A percentile compares a stretch with the other conserved stretches of the same genome.
Evolutionary conservation across 2,329 filamentous ascomycete genomes (phyloP).

Genomic region (Chrysoporthe austroafricana): DNA sequence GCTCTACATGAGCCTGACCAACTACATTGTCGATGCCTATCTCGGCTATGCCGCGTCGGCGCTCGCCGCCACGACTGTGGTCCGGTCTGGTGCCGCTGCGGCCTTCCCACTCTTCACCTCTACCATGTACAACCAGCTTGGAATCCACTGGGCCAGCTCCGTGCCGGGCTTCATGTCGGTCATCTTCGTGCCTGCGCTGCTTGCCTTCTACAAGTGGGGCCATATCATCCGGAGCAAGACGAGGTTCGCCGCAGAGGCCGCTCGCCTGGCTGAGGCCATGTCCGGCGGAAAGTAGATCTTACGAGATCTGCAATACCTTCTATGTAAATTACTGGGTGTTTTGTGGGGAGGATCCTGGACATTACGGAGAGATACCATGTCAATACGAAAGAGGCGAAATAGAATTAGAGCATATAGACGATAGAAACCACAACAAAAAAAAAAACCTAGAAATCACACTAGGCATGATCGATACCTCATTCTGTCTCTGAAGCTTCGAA

Average conservation of each 20-base stretch:
- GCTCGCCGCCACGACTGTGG: slow-evolving; percentile 77
- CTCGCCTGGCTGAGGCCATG: slow-evolving; percentile 27
- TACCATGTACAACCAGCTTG: slow-evolving; percentile 69
- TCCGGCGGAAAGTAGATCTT: slow-evolving; percentile 22
- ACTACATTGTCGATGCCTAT: slow-evolving; percentile 80
- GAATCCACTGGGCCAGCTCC: slow-evolving; percentile 79
- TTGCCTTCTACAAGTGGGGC: slow-evolving; percentile 73
- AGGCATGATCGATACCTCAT: too few species aligned
- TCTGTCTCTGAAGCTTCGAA: too few species aligned
- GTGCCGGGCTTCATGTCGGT: slow-evolving; percentile 75
- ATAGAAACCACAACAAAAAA: background rate
- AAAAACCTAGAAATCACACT: background rate
- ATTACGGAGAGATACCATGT: background rate
- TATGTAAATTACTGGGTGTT: slow-evolving; percentile 2
- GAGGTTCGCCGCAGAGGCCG: slow-evolving; percentile 37
- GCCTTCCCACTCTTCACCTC: slow-evolving; percentile 75
- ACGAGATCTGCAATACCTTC: background rate
- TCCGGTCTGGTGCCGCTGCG: slow-evolving; percentile 76
- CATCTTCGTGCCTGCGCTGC: slow-evolving; percentile 75
- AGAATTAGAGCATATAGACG: background rate
- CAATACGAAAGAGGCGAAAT: background rate
- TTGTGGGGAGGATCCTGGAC: background rate
- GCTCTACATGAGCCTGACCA: slow-evolving; percentile 83
- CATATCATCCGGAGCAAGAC: slow-evolving; percentile 57
- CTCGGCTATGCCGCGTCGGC: slow-evolving; percentile 82